Evolutionary conservation across 805 yeast species (phyloP).

Genomic region (Blastobotrys attinorum): DNA sequence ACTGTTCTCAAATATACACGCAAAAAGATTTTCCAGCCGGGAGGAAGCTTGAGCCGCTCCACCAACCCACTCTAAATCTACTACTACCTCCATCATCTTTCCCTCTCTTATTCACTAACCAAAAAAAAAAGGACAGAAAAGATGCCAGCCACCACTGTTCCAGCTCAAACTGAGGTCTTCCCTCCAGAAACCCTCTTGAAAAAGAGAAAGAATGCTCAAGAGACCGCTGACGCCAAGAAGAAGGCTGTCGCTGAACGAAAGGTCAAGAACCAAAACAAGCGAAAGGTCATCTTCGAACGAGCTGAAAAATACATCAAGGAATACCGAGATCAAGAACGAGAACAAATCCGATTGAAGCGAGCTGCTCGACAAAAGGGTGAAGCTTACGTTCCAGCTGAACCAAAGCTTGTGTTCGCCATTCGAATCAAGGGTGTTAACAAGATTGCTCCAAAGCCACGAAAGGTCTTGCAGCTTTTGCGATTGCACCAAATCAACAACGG

Average conservation of each 20-base stretch:
- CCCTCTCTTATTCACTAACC: too few species aligned
- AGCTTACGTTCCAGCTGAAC: conserved; percentile 90
- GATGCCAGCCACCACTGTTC: conserved; percentile 22
- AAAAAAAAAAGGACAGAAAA: too few species aligned
- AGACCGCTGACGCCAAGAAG: conserved; percentile 48
- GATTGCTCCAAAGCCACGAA: conserved; percentile 99
- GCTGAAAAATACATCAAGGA: conserved; percentile 95
- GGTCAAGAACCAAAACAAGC: conserved; percentile 27
- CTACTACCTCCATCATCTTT: too few species aligned
- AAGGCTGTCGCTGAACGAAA: conserved; percentile 38
- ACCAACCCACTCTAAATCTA: too few species aligned
- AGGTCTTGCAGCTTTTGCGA: conserved; percentile 78
- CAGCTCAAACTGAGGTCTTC: conserved; percentile 24
- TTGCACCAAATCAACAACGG: conserved; percentile 74
- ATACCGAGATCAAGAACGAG: conserved; percentile 83
- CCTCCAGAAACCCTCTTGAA: conserved; percentile 53
- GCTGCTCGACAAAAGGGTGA: conserved; percentile 91
- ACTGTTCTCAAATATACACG: too few species aligned
- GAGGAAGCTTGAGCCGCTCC: background rate
- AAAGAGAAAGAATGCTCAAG: conserved; percentile 51
- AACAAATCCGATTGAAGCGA: conserved; percentile 74
- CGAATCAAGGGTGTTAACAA: conserved; percentile 99
- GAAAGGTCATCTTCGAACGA: conserved; percentile 71
- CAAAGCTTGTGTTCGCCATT: conserved; percentile 88
- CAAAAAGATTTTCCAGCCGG: conserved; percentile 5